These are phyloP conservation scores for Leucocoprinus leucothites DNA, from an alignment of 768 basidiomycete genomes.

Conservation along the genomic window DNA sequence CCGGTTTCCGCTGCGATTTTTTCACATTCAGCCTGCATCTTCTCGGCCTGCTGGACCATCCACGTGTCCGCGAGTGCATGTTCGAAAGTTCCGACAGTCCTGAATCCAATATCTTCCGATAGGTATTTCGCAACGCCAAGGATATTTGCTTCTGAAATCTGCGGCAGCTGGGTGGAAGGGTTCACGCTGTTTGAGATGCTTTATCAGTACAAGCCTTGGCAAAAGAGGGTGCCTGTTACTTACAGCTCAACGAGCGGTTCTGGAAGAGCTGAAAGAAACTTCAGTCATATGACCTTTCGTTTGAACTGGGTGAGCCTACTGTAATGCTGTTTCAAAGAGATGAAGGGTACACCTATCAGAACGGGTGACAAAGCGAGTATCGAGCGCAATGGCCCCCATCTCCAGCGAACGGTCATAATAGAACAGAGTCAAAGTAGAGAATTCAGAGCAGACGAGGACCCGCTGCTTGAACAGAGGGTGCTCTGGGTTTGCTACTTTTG, in stretches of 20 bases:
- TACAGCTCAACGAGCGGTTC: slow-evolving; percentile 52
- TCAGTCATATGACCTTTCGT: slow-evolving; percentile 1
- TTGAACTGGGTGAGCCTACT: slow-evolving; percentile 29
- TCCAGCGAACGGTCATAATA: slow-evolving; percentile 25
- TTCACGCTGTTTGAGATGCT: slow-evolving; percentile 29
- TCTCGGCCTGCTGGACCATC: slow-evolving; percentile 67
- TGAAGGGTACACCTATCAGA: slow-evolving; percentile 45
- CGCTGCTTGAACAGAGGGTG: slow-evolving; percentile 1
- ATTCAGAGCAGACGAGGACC: background rate
- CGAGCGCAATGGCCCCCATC: slow-evolving; percentile 62
- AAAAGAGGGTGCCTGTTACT: slow-evolving; percentile 17
- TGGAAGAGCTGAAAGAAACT: slow-evolving; percentile 45
- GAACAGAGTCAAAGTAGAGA: slow-evolving; percentile 6
- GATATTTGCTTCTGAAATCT: slow-evolving; percentile 70
- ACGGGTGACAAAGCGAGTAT: slow-evolving; percentile 52
- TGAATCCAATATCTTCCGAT: slow-evolving; percentile 85
- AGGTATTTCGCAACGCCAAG: slow-evolving; percentile 61
- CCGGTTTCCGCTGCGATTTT: slow-evolving; percentile 37
- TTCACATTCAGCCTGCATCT: slow-evolving; percentile 62
- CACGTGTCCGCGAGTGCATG: slow-evolving; percentile 84
- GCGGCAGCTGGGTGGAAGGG: slow-evolving; percentile 55
- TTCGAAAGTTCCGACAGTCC: slow-evolving; percentile 88
- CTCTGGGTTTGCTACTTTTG: slow-evolving; percentile 4
- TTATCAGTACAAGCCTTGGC: background rate
- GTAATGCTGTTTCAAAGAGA: slow-evolving; percentile 46